phyloP scores from a whole-genome alignment of 176 grass and related monocot species.

The Bolboschoenus planiculmis region DNA sequence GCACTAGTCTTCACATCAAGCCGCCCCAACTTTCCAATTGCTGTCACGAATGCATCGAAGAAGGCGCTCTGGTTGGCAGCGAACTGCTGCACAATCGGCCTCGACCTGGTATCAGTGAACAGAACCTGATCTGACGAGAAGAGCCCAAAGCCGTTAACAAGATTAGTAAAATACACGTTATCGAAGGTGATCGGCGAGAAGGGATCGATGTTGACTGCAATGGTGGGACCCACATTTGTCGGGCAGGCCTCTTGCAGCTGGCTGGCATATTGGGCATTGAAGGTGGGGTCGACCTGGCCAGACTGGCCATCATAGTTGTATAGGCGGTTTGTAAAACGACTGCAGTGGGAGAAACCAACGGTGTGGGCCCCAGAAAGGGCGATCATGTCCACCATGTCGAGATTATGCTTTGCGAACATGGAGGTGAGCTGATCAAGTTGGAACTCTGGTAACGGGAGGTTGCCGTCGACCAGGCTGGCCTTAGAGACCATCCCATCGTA shows the following conservation, averaged over 20 bases:
- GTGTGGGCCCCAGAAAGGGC: slow-evolving; percentile 85
- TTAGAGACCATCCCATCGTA: slow-evolving; percentile 49
- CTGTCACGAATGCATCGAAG: slow-evolving; percentile 37
- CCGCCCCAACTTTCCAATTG: slow-evolving; percentile 64
- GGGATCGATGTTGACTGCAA: slow-evolving; percentile 84
- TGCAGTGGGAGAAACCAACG: slow-evolving; percentile 79
- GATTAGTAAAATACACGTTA: slow-evolving; percentile 59
- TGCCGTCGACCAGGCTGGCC: slow-evolving; percentile 40
- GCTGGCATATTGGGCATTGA: slow-evolving; percentile 33
- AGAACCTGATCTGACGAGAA: slow-evolving; percentile 77
- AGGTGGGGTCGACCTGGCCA: slow-evolving; percentile 34
- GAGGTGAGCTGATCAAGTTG: slow-evolving; percentile 35
- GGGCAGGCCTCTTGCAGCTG: slow-evolving; percentile 68
- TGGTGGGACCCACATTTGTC: slow-evolving; percentile 36
- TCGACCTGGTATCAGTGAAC: slow-evolving; percentile 25
- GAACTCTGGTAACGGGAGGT: slow-evolving; percentile 51
- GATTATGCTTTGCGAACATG: slow-evolving; percentile 34
- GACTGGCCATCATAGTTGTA: slow-evolving; percentile 27
- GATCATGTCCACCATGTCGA: slow-evolving; percentile 45
- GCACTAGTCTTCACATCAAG: slow-evolving; percentile 58
- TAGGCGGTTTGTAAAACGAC: slow-evolving; percentile 51
- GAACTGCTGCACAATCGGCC: slow-evolving; percentile 24
- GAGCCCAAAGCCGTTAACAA: slow-evolving; percentile 48
- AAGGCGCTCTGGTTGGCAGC: slow-evolving; percentile 44
- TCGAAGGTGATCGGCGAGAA: slow-evolving; percentile 58